These are phyloP conservation scores for Neonectria faginata DNA, from an alignment of 2,329 filamentous ascomycete species.

Conservation along the genomic window DNA sequence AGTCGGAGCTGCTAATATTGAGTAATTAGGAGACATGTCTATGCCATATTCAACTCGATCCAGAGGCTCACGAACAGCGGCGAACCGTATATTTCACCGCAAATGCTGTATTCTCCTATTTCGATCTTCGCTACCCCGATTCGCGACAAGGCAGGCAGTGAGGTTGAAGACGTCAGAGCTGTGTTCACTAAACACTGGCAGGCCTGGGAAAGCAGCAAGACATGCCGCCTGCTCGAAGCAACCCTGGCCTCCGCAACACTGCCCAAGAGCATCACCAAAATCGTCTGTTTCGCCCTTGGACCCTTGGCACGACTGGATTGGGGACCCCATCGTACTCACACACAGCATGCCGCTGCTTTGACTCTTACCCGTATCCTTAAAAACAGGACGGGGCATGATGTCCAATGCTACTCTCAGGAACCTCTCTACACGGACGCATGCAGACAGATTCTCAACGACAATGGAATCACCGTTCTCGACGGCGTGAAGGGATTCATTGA, in stretches of 20 bases:
- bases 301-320: neutral
- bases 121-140: neutral
- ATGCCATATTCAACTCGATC: neutral
- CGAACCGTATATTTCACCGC: no score
- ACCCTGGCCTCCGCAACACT: neutral
- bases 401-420: neutral
- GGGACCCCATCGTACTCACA: neutral
- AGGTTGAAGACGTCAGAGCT: neutral
- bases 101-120: neutral
- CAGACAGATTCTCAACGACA: neutral
- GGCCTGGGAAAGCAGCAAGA: neutral
- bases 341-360: neutral
- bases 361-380: neutral
- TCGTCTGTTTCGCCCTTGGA: constrained; percentile 1
- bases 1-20: neutral
- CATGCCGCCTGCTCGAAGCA: neutral
- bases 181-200: neutral
- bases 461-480: neutral
- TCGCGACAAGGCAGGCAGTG: no score
- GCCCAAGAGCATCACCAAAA: neutral
- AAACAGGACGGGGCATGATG: neutral
- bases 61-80: neutral
- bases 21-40: neutral
- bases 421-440: neutral
- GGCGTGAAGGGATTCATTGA: neutral